These are phyloP conservation scores for Crithidia mellificae DNA, from an alignment of 208 protist genomes.

Conservation along the genomic window DNA sequence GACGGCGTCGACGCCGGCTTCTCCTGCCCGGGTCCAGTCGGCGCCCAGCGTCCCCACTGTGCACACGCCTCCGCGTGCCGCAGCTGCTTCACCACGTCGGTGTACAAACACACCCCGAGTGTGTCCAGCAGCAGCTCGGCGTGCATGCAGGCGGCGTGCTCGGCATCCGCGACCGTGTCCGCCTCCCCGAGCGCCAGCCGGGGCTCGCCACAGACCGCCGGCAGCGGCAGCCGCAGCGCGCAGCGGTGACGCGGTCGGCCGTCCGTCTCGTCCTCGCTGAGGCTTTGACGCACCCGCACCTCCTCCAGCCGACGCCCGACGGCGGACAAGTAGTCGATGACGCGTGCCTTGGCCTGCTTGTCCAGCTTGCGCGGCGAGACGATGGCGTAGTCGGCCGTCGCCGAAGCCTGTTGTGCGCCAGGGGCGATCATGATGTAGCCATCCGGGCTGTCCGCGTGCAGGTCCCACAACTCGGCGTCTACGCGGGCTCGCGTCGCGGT, in stretches of 20 bases:
- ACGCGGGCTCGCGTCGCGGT: conserved; percentile 26
- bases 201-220: conserved; percentile 60
- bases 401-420: conserved; percentile 27
- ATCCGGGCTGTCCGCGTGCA: conserved; percentile 65
- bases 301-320: conserved; percentile 74
- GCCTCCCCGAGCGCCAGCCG: conserved; percentile 81
- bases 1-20: conserved; percentile 48
- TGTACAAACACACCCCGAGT: conserved; percentile 81
- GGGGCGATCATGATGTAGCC: conserved; percentile 75
- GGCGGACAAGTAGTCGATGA: conserved; percentile 66
- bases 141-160: conserved; percentile 85
- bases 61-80: conserved; percentile 62
- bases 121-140: conserved; percentile 88
- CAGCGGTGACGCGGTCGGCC: conserved; percentile 44
- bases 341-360: conserved; percentile 47
- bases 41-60: conserved; percentile 69
- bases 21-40: conserved; percentile 13
- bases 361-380: conserved; percentile 41
- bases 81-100: conserved; percentile 50
- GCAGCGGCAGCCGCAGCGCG: conserved; percentile 65
- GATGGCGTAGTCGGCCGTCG: conserved; percentile 17
- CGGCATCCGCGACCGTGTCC: conserved; percentile 56
- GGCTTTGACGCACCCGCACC: conserved; percentile 45
- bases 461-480: conserved; percentile 52
- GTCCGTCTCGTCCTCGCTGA: conserved; percentile 51